Conservation (phyloP, 352 stramenopile species). For the Phytophthora megakarya region DNA sequence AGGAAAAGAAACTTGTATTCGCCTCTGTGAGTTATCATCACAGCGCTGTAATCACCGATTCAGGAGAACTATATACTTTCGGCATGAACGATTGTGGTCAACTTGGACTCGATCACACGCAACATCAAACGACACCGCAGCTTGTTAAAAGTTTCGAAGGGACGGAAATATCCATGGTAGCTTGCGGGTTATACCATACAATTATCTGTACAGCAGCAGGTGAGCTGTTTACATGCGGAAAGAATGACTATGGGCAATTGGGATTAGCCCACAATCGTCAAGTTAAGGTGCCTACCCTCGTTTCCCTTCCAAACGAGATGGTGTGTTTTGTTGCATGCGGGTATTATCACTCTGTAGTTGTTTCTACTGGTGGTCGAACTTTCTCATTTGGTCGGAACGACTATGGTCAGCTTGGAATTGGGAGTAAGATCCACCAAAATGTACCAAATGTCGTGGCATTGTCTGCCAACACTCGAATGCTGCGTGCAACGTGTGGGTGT, state of each 20-base stretch:
- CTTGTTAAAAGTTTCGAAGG: slow-evolving; percentile 78
- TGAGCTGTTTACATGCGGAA: slow-evolving; percentile 80
- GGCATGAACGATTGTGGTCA: slow-evolving; percentile 91
- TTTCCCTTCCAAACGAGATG: slow-evolving; percentile 70
- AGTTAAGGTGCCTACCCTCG: slow-evolving; percentile 67
- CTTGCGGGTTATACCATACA: slow-evolving; percentile 86
- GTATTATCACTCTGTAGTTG: slow-evolving; percentile 86
- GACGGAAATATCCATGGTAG: slow-evolving; percentile 76
- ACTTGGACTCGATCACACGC: slow-evolving; percentile 81
- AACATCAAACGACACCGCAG: slow-evolving; percentile 74
- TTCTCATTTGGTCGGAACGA: slow-evolving; percentile 89
- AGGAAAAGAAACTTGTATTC: slow-evolving; percentile 82
- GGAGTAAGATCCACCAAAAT: slow-evolving; percentile 86
- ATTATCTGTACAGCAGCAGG: slow-evolving; percentile 72
- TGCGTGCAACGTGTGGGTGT: slow-evolving; percentile 79
- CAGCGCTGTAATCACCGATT: slow-evolving; percentile 76
- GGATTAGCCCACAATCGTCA: slow-evolving; percentile 79
- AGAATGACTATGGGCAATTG: slow-evolving; percentile 90
- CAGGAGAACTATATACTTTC: slow-evolving; percentile 85
- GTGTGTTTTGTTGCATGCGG: slow-evolving; percentile 84
- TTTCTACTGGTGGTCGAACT: slow-evolving; percentile 64
- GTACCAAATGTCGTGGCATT: slow-evolving; percentile 69
- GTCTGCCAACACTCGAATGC: slow-evolving; percentile 72
- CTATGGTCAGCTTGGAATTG: slow-evolving; percentile 87
- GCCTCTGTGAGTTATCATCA: slow-evolving; percentile 88